Evolutionary conservation across 176 grass and related monocot species (phyloP), one percentile per base, ranked within the genome.

Genomic region (Musa schizocarpa): DNA sequence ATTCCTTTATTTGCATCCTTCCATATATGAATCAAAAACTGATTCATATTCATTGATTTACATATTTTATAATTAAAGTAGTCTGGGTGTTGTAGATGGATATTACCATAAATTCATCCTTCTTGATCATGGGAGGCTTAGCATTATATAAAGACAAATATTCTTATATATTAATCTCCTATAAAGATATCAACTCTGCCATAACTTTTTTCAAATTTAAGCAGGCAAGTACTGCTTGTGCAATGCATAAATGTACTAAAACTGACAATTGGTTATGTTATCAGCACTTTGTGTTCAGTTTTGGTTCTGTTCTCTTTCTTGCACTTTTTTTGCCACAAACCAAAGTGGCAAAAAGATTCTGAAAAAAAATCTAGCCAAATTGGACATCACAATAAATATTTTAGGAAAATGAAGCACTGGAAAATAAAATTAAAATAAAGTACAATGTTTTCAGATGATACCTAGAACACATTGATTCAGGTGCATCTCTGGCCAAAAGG

Each of bases 401-500:
- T 9, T 21, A 5, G 11, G 6, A 49, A 77, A 81, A 20, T 63
- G 21, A 53, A 13, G 3, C 21, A 63, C 50, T 49, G 66, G 19
- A 67, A 81, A 66, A 76, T 58, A 79, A 68, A 67, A 65, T 27
- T 69, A 53, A 54, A 63, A 53, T 26, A 79, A 13, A 79, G 74
- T 51, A 65, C 0, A 77, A 69, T 8, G 72, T 64, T 74, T 26
- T 83, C 63, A 11, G 21, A 66, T 12, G 83, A 85, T 91, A 99
- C 95, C 90, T 99, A 72, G 94, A 72, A 72, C 83, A 70, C 55
- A 76, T 76, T 21, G 90, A 89, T 80, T 83, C 63, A 12, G 90
- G 95, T 81, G 90, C 88, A 86, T 94, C 86, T 79, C 77, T 78
- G 63, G 50, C 78, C 56, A 98, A 84, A 76, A 98, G 83, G 66